Evolutionary conservation across 768 basidiomycete genomes (phyloP).

Genomic region (Tylopilus rubrobrunneus): DNA sequence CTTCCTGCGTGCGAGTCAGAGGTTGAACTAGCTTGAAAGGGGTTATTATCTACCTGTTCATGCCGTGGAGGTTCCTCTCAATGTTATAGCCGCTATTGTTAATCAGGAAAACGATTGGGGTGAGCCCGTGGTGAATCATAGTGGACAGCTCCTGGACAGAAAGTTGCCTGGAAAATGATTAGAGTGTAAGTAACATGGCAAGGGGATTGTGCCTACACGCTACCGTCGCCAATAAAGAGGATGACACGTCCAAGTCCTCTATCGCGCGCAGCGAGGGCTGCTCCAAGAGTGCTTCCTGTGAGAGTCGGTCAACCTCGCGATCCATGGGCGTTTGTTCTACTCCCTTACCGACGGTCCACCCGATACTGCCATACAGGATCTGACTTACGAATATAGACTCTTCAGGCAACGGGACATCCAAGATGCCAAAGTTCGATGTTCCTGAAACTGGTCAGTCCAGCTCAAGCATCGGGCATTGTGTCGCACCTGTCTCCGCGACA

Average conservation of each 20-base stretch:
- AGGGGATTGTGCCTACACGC: slow-evolving; percentile 46
- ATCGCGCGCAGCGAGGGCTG: slow-evolving; percentile 76
- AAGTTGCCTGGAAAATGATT: slow-evolving; percentile 50
- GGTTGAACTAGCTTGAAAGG: neutral
- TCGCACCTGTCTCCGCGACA: slow-evolving; percentile 77
- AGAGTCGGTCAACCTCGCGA: neutral
- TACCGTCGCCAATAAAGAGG: slow-evolving; percentile 83
- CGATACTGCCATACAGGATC: slow-evolving; percentile 90
- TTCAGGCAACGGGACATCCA: slow-evolving; percentile 78
- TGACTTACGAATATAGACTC: slow-evolving; percentile 64
- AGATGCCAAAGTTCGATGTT: slow-evolving; percentile 80
- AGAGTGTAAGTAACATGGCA: slow-evolving; percentile 1
- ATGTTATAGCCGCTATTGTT: slow-evolving; percentile 87
- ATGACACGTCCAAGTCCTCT: slow-evolving; percentile 61
- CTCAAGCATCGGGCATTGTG: neutral
- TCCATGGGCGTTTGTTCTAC: neutral
- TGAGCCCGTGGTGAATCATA: slow-evolving; percentile 70
- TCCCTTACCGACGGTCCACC: slow-evolving; percentile 72
- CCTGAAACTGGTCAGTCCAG: slow-evolving; percentile 31
- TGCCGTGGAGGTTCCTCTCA: slow-evolving; percentile 74
- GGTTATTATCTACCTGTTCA: slow-evolving; percentile 38
- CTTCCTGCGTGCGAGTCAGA: slow-evolving; percentile 38
- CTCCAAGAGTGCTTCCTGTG: slow-evolving; percentile 64
- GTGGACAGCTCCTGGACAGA: slow-evolving; percentile 82
- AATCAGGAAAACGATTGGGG: slow-evolving; percentile 80